Evolutionary conservation across 345 rosid genomes (phyloP), one percentile per base, ranked within the genome.

Genomic region (Populus tremula): DNA sequence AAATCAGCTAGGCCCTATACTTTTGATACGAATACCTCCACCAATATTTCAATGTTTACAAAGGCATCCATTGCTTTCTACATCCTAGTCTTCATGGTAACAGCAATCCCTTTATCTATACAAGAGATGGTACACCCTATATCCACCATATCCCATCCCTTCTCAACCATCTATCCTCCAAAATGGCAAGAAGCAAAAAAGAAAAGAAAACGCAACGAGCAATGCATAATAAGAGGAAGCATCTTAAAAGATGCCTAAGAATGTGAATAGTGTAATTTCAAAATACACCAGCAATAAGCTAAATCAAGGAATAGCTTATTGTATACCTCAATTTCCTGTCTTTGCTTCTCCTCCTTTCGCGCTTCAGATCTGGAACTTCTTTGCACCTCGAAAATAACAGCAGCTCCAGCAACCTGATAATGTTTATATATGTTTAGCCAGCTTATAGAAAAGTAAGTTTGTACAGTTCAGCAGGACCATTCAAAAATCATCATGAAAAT

Each of bases 301-400:
- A n/a, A 45, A 27, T 65, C n/a, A 72, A 36, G 41, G 67, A 49
- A 69, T 29, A 39, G 43, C 5, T n/a, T n/a, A n/a, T n/a, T n/a
- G n/a, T n/a, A 62, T 80, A 90, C 97, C 84, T 83, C 86, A 59
- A 92, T 71, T 78, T 89, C 92, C 78, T 81, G 88, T 71, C 74
- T 92, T 64, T 87, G 88, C 74, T 79, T 74, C 74, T 90, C 94
- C 88, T 92, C 97, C 77, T 92, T 94, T 84, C 89, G 83, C 21
- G 92, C 96, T 86, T 94, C 98, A 33, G 94, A 87, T 87, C 89
- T 82, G 35, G 96, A 81, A 81, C 86, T 94, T 89, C 98, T 87
- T 76, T 91, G 96, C 76, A 90, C 93, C 85, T 91, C 94, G 49
- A 87, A 90, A 72, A 91, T 84, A 29, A 94, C 84, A 66, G 91